A percentile compares a stretch with the other conserved stretches of the same genome.
These are phyloP conservation scores for Plasmodium coatneyi DNA, from an alignment of 169 alveolate species.

Conservation along the genomic window DNA sequence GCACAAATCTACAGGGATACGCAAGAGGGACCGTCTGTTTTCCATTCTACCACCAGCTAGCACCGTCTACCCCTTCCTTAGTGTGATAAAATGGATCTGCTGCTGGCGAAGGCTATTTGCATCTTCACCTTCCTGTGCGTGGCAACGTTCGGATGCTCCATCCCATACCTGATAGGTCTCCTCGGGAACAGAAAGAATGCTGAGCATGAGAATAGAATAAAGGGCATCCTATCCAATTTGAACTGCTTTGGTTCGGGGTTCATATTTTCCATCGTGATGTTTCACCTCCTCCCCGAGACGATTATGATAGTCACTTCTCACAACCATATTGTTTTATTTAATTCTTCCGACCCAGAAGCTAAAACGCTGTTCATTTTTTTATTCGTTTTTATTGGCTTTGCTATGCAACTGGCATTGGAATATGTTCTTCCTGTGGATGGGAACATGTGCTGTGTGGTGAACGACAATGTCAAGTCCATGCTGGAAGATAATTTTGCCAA, in stretches of 20 bases:
- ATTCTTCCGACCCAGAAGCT: constrained; percentile 16
- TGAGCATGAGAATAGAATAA: constrained; percentile 10
- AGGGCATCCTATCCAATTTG: constrained; percentile 23
- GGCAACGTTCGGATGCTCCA: constrained; percentile 51
- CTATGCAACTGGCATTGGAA: constrained; percentile 61
- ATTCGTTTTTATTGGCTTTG: constrained; percentile 55
- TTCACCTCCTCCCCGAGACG: constrained; percentile 64
- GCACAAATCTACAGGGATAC: background rate
- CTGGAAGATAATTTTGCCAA: constrained; percentile 17
- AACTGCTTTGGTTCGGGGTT: constrained; percentile 73
- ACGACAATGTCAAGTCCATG: constrained; percentile 1
- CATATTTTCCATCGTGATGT: constrained; percentile 61
- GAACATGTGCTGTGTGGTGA: constrained; percentile 20
- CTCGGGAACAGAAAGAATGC: constrained; percentile 14
- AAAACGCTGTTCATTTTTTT: constrained; percentile 46
- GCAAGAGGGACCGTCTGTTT: background rate
- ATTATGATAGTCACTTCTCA: constrained; percentile 19
- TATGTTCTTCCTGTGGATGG: constrained; percentile 49
- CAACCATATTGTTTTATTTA: constrained; percentile 14
- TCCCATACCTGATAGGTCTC: constrained; percentile 39
- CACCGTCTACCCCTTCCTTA: background rate
- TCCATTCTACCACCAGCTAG: background rate
- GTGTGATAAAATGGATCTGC: constrained; percentile 24
- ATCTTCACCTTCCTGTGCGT: constrained; percentile 35
- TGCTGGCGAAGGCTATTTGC: constrained; percentile 50